phyloP scores from a whole-genome alignment of 202 grass and related monocot species.

The Hordeum pubiflorum region DNA sequence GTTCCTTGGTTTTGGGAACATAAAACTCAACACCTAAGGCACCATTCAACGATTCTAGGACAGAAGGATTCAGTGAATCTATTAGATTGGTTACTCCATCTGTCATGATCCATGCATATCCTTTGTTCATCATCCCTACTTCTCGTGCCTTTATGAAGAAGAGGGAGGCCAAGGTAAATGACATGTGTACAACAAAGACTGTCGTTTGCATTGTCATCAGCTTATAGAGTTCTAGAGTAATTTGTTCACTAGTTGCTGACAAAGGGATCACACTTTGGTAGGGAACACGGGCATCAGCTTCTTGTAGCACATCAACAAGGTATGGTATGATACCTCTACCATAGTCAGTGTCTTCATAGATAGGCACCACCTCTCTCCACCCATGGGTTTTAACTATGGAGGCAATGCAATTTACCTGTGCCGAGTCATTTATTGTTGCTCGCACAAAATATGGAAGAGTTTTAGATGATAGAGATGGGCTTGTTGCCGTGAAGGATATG shows the following conservation, averaged over 20 bases:
- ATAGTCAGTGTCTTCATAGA: constrained; percentile 42
- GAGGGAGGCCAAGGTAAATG: constrained; percentile 17
- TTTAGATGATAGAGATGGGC: constrained; percentile 21
- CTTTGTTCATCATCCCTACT: constrained; percentile 53
- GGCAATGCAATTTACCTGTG: constrained; percentile 35
- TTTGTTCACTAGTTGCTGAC: constrained; percentile 18
- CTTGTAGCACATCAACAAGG: constrained; percentile 33
- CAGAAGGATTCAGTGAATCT: constrained; percentile 17
- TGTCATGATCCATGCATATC: constrained; percentile 47
- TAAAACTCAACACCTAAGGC: constrained; percentile 32
- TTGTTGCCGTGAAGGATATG: constrained; percentile 46
- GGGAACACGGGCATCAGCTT: constrained; percentile 19
- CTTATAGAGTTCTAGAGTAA: constrained; percentile 34
- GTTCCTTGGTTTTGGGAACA: constrained; percentile 20
- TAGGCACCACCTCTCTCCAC: constrained; percentile 43
- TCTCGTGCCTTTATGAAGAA: constrained; percentile 36
- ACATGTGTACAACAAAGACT: constrained; percentile 47
- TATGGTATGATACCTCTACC: constrained; percentile 44
- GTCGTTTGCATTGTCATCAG: constrained; percentile 41
- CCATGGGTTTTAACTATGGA: constrained; percentile 37
- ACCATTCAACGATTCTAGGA: constrained; percentile 27
- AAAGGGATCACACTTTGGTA: constrained; percentile 21
- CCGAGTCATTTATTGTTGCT: constrained; percentile 32
- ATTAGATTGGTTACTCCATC: constrained; percentile 31
- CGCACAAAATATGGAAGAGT: constrained; percentile 38